Conservation (phyloP, 345 rosid genomes). For the Triadica sebifera region DNA sequence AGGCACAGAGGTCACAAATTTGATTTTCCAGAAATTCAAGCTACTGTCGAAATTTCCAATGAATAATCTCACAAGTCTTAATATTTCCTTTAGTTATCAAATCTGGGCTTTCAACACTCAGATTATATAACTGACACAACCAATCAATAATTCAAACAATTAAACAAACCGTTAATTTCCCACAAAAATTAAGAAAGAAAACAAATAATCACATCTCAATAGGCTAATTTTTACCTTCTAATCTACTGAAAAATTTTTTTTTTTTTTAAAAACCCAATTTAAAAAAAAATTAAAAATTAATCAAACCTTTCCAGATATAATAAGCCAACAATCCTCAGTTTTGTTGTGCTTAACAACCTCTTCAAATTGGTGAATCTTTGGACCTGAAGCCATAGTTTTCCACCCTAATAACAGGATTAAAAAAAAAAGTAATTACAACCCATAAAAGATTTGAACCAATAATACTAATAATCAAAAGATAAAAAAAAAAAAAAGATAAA, state of each 20-base stretch:
- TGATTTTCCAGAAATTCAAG: too few relatives aligned
- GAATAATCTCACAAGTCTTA: too few relatives aligned
- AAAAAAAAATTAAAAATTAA: slow-evolving; percentile 10
- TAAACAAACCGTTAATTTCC: not conserved
- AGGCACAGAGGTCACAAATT: too few relatives aligned
- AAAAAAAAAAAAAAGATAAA: not conserved
- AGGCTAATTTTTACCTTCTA: not conserved
- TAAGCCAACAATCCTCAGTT: slow-evolving; percentile 89
- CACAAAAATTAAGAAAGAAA: not conserved
- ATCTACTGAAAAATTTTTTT: too few relatives aligned
- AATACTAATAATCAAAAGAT: not conserved
- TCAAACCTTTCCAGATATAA: slow-evolving; percentile 85
- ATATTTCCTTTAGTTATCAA: not conserved
- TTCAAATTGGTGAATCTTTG: slow-evolving; percentile 57
- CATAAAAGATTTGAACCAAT: not conserved
- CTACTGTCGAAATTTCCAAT: too few relatives aligned
- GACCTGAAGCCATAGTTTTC: slow-evolving; percentile 60
- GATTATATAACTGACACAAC: too few relatives aligned
- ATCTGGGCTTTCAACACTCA: not conserved
- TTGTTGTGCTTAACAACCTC: slow-evolving; percentile 78
- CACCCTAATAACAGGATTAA: slow-evolving; percentile 17
- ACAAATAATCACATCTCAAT: not conserved
- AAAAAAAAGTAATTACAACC: slow-evolving; percentile 23
- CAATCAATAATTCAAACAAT: not conserved
- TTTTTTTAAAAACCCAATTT: too few relatives aligned